Base-by-base conservation (phyloP, 805 yeast species). In the Nakazawaea wickerhamii region DNA sequence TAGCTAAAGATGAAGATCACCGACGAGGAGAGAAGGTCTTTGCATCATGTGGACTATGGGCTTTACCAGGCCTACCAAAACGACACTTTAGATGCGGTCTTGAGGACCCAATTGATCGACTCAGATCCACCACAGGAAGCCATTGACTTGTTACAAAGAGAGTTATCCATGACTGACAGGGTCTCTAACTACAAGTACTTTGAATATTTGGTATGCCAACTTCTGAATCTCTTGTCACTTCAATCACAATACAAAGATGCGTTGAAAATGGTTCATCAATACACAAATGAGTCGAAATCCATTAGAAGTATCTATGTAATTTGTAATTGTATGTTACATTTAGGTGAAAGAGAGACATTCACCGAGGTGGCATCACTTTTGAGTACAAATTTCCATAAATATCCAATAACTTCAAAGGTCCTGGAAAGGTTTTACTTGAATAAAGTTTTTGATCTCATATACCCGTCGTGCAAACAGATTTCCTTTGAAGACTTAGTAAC, bases 401-500 rank as follows among this genome's bases (percentile, higher is more conserved):
- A 27, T 36, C 45, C 45, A 4, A 20, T 9, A 4, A 20, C n/a
- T 11, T 43, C 45, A 6, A 32, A 43, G 5, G 7, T 38, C 6
- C 20, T 37, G 21, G 45, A 43, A 6, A 43, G 45, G 21, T 15
- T 32, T 25, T 37, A 43, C 15, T 27, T 43, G 19, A 15, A 5
- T 5, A 14, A 15, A 30, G 20, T 43, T 10, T 34, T 43, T 15
- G 41, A 33, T 10, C 4, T 13, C 17, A 14, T 43, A 15, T 25
- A 23, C 30, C 21, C 11, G 10, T 36, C 26, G n/a, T 37, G 36
- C 30, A 18, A 20, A 13, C 9, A 25, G 14, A 4, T 18, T 17
- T n/a, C 32, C 2, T 32, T 37, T 22, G 40, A 31, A 23, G 22
- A 36, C 1, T 26, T 42, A 22, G 13, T 9, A 18, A 17, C 9